Percentiles rank a stretch among this genome's conserved stretches.
Evolutionary conservation across 768 basidiomycete species (phyloP).

Genomic region (Boletus rufocinnamomeus): DNA sequence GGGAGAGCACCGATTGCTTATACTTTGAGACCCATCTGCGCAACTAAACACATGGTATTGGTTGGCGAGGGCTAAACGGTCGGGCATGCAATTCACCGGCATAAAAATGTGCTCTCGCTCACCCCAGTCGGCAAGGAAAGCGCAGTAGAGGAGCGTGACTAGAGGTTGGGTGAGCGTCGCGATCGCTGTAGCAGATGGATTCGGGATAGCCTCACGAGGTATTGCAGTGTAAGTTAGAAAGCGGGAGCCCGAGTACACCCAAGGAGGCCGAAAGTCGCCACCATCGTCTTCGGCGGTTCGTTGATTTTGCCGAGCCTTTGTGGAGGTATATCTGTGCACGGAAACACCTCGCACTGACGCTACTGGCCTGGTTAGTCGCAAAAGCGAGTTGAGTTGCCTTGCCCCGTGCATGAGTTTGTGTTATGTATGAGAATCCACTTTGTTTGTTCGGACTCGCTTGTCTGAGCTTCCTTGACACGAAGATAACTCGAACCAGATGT

Average conservation of each 20-base stretch:
- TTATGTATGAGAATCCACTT: not conserved
- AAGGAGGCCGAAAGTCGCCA: constrained; percentile 57
- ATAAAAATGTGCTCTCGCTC: constrained; percentile 72
- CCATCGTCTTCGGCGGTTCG: constrained; percentile 21
- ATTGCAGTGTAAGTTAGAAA: constrained; percentile 56
- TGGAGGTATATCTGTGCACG: constrained; percentile 17
- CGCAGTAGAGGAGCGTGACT: constrained; percentile 57
- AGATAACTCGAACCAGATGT: not conserved
- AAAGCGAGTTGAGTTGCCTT: constrained; percentile 9
- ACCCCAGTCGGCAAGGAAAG: constrained; percentile 68
- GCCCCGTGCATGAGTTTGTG: constrained; percentile 9
- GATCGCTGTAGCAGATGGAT: not conserved
- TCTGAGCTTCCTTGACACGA: not conserved
- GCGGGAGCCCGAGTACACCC: constrained; percentile 56
- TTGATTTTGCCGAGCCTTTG: constrained; percentile 11
- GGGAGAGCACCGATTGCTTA: constrained; percentile 54
- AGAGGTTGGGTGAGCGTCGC: constrained; percentile 8
- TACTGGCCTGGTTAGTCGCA: constrained; percentile 7
- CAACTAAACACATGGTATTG: constrained; percentile 37
- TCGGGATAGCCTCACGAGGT: constrained; percentile 46
- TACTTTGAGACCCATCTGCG: constrained; percentile 58
- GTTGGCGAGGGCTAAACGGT: not conserved
- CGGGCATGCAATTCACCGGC: constrained; percentile 48
- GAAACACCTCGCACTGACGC: not conserved
- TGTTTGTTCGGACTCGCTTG: constrained; percentile 5